Conservation (phyloP, 768 basidiomycete genomes). For the Suillus subluteus region DNA sequence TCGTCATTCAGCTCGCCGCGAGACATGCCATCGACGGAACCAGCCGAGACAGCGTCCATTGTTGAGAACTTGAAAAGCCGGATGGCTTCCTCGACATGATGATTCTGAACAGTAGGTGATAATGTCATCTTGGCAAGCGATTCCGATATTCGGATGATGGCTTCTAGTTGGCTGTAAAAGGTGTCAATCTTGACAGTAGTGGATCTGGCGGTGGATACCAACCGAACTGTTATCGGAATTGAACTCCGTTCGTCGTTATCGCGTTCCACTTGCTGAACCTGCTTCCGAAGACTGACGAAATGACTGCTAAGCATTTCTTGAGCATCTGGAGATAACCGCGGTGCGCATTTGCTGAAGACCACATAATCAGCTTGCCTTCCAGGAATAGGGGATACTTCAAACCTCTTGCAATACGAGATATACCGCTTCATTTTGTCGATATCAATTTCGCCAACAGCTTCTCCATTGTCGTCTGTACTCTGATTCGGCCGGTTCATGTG, state of each 20-base stretch:
- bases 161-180: slow-evolving; percentile 80
- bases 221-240: slow-evolving; percentile 98
- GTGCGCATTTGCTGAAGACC: slow-evolving; percentile 84
- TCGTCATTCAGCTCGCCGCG: slow-evolving; percentile 93
- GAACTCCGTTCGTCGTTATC: slow-evolving; percentile 98
- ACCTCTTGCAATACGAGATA: slow-evolving; percentile 96
- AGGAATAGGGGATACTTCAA: slow-evolving; percentile 22
- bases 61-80: slow-evolving; percentile 98
- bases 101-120: slow-evolving; percentile 80
- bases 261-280: slow-evolving; percentile 93
- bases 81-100: slow-evolving; percentile 98
- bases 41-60: slow-evolving; percentile 97
- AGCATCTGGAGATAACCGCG: slow-evolving; percentile 89
- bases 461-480: slow-evolving; percentile 60
- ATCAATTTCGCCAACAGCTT: slow-evolving; percentile 85
- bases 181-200: slow-evolving; percentile 8
- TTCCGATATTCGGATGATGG: slow-evolving; percentile 98
- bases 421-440: slow-evolving; percentile 99
- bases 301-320: slow-evolving; percentile 96
- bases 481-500: slow-evolving; percentile 92
- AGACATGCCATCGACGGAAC: slow-evolving; percentile 90
- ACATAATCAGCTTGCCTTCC: slow-evolving; percentile 9
- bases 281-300: slow-evolving; percentile 89
- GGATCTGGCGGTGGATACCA: slow-evolving; percentile 28
- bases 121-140: slow-evolving; percentile 94